A percentile compares a stretch with the other conserved stretches of the same genome.
phyloP scores from a whole-genome alignment of 345 rosid species.

The Odontarrhena argentea region DNA sequence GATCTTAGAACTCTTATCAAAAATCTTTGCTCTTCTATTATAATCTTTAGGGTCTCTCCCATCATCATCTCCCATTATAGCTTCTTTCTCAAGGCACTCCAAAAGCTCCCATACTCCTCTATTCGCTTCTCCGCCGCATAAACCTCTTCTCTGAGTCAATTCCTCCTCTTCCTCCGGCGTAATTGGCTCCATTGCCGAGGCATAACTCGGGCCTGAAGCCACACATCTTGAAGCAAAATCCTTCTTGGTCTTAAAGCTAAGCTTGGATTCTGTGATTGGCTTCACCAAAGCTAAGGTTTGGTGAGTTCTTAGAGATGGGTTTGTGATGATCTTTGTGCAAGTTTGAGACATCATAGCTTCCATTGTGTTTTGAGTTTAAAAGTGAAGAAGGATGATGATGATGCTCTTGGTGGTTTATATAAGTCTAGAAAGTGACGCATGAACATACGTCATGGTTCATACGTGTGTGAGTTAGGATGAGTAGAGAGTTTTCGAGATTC shows the following conservation, averaged over 20 bases:
- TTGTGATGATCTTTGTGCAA: conserved; percentile 28
- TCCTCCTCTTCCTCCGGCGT: conserved; percentile 47
- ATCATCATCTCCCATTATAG: conserved; percentile 84
- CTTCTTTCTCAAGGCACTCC: conserved; percentile 79
- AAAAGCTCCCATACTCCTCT: conserved; percentile 56
- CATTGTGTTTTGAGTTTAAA: conserved; percentile 22
- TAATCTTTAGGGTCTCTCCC: conserved; percentile 73
- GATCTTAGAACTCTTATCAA: conserved; percentile 64
- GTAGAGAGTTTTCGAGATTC: conserved; percentile 35
- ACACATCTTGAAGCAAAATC: conserved; percentile 36
- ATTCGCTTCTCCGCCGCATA: conserved; percentile 48
- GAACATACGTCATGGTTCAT: conserved; percentile 25
- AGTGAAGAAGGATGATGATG: background rate
- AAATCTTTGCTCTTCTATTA: conserved; percentile 76
- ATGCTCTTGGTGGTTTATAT: conserved; percentile 26
- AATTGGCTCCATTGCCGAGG: conserved; percentile 39
- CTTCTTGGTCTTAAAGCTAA: conserved; percentile 10
- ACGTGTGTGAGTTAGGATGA: conserved; percentile 33
- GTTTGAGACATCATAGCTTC: conserved; percentile 33
- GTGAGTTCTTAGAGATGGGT: conserved; percentile 19
- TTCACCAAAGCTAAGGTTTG: background rate
- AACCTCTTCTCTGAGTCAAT: conserved; percentile 46
- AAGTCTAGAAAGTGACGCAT: conserved; percentile 30
- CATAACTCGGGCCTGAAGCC: conserved; percentile 34
- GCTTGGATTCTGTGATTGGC: background rate